A percentile compares a stretch with the other conserved stretches of the same genome.
Conservation (phyloP, 257 asterid species). For the Ilex aquifolium region DNA sequence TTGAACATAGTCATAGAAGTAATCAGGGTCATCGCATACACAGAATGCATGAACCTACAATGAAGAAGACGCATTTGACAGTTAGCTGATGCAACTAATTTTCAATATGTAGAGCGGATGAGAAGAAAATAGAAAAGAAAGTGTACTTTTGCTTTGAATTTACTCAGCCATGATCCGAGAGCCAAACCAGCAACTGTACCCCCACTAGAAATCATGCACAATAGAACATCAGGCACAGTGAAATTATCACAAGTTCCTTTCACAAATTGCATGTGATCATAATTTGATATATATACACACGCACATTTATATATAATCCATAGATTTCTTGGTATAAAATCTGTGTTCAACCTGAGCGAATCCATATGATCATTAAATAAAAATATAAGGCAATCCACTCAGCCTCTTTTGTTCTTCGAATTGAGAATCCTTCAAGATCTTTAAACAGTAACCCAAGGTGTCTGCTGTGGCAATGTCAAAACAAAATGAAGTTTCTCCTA, state of each 20-base stretch:
- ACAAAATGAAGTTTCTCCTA: too few relatives aligned
- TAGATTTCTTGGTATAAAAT: too few relatives aligned
- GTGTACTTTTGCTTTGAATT: conserved; percentile 64
- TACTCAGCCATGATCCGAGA: conserved; percentile 67
- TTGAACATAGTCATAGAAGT: conserved; percentile 74
- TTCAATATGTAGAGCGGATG: background rate
- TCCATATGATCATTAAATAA: too few relatives aligned
- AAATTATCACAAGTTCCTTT: background rate
- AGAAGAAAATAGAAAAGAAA: conserved; percentile 10
- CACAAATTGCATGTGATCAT: too few relatives aligned
- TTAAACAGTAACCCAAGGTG: too few relatives aligned
- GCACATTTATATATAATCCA: too few relatives aligned
- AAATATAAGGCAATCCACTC: too few relatives aligned
- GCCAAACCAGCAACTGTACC: conserved; percentile 94
- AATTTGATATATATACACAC: too few relatives aligned
- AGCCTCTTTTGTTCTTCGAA: too few relatives aligned
- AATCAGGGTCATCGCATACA: conserved; percentile 91
- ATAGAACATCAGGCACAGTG: conserved; percentile 8
- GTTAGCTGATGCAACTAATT: background rate
- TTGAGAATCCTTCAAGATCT: too few relatives aligned
- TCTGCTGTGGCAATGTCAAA: too few relatives aligned
- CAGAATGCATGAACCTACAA: conserved; percentile 72
- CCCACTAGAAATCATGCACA: conserved; percentile 55
- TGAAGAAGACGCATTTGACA: conserved; percentile 3
- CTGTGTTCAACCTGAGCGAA: too few relatives aligned